Evolutionary conservation across 2,329 filamentous ascomycete genomes (phyloP).

Genomic region (Neurospora sp.): DNA sequence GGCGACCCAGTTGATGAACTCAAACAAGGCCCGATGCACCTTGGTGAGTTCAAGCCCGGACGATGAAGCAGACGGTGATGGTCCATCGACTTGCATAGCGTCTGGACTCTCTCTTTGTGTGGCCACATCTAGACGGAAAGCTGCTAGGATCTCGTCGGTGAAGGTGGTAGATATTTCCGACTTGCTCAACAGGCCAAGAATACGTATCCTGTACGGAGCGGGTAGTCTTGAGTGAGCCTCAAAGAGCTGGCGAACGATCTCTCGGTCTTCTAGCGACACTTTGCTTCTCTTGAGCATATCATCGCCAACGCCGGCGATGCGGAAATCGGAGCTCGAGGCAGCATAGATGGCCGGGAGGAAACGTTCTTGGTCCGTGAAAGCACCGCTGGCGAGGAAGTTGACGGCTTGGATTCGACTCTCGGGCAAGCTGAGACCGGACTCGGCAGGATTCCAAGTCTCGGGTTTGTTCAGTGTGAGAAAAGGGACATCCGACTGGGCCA

Average conservation of each 20-base stretch:
- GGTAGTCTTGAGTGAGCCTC: constrained; percentile 62
- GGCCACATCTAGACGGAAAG: constrained; percentile 51
- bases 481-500: constrained; percentile 54
- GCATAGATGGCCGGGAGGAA: constrained; percentile 79
- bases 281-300: constrained; percentile 76
- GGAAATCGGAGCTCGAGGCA: constrained; percentile 70
- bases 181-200: constrained; percentile 66
- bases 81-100: constrained; percentile 16
- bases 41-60: constrained; percentile 66
- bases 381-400: constrained; percentile 69
- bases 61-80: constrained; percentile 21
- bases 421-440: constrained; percentile 54
- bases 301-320: constrained; percentile 75
- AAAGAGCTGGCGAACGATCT: constrained; percentile 57
- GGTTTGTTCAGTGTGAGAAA: constrained; percentile 62
- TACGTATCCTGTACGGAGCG: constrained; percentile 65
- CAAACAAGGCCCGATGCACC: constrained; percentile 71
- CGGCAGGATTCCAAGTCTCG: constrained; percentile 55
- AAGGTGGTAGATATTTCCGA: constrained; percentile 65
- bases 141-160: constrained; percentile 53
- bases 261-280: constrained; percentile 60
- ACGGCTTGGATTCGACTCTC: constrained; percentile 61
- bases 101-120: not conserved
- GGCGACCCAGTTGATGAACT: constrained; percentile 80
- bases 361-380: constrained; percentile 74